Base-by-base conservation (phyloP, 2,329 filamentous ascomycete genomes). In the Claviceps fusiformis region DNA sequence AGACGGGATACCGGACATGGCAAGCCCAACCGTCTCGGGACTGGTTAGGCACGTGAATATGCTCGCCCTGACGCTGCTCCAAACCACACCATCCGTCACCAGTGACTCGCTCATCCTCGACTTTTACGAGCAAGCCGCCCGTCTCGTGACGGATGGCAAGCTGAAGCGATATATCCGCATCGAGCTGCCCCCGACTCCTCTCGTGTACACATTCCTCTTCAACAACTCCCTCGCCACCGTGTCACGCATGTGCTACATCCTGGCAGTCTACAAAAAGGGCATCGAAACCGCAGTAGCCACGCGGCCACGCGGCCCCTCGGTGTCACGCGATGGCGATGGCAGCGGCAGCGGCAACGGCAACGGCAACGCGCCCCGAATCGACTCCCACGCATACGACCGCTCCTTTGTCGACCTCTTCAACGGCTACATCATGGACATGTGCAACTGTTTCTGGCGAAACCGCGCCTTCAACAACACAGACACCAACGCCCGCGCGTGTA, bases 371-470 rank as follows among this genome's bases (percentile, higher is more conserved):
- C 62, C 59, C 19, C 44, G 52, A 9, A 62, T 71, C 47, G 64
- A 70, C 57, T 64, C 67, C 6, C 66, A 67, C 19, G 67, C 71
- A 11, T 85, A 84, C 58, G 75, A 81, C 33, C 74, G 79, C 46
- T 70, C 74, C 37, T 80, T 85, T 55, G 79, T 89, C 45, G 80
- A 82, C 59, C 71, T 78, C 29, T 91, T 93, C 71, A 95, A 95
- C 66, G 85, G 85, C 27, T 90, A 86, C 65, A 77, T 95, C 37
- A 91, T 93, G 82, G 89, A 95, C 65, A 78, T 90, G 37, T 91
- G 88, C 73, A 95, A 95, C 65, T 82, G 87, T 52, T 68, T 93
- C 50, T 95, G 89, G 89, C 80, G 88, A 9, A 80, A 81, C 27
- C 80, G 84, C 13, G 89, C 85, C 1, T 85, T 95, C 57, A 81